Evolutionary conservation across 1,284 basidiomycete species (phyloP), one percentile per base, ranked within the genome.

Genomic region (Hemileia vastatrix): DNA sequence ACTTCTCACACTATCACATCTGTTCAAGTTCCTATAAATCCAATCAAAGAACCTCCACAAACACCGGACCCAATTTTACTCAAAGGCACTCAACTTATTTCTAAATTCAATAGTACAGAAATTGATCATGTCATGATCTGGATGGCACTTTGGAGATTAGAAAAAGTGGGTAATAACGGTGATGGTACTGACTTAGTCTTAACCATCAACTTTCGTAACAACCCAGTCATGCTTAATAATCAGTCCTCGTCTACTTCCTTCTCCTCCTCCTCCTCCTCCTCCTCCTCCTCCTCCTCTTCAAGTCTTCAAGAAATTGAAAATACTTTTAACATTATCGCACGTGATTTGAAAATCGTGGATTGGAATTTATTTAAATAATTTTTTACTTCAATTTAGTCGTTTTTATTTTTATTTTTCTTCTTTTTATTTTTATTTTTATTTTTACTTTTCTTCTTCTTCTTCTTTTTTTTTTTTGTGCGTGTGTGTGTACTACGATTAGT

Each of bases 141-240:
- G 18, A 79, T 94, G 71, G 88, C 85, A 6, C 78, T 96, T 6
- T 93, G 85, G 77, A 83, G 91, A 24, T 78, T 91, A n/a, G 75
- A 81, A 6, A 50, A 43, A 13, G 27, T 60, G 56, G 68, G 74
- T 77, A 55, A 88, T 86, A 74, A 78, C 78, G 51, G 33, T n/a
- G 15, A 11, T 36, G 64, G 62, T 27, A 82, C 85, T 6, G 92
- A 95, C 74, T 74, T 94, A 19, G 86, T 93, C 40, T 80, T 88
- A 67, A 85, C 86, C 19, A 86, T 86, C 73, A 95, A 92, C 75
- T 80, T 88, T 23, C 88, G 15, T 81, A 81, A 57, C 79, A 79
- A 24, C 79, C 76, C 3, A 78, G 77, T 45, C 77, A 81, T 31
- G 76, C 71, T 31, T 75, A 77, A 64, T 74, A 79, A 69, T 74